Evolutionary conservation across 2,329 filamentous ascomycete genomes (phyloP).

Genomic region (Pseudocercospora crystallina): DNA sequence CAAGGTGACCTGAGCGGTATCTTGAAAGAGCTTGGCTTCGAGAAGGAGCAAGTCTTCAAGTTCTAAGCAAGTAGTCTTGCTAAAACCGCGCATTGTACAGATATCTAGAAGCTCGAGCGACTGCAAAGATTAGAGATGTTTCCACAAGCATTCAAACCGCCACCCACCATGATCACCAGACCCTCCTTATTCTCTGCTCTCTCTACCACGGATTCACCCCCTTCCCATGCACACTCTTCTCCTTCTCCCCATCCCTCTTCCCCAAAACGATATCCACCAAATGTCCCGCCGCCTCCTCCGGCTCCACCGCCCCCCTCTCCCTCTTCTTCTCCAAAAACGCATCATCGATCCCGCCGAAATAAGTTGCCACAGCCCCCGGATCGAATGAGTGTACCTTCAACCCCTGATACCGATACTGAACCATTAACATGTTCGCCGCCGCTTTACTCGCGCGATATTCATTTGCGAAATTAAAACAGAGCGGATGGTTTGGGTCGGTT

Average conservation of each 20-base stretch:
- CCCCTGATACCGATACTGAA: slow-evolving; percentile 27
- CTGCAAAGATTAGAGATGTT: not conserved
- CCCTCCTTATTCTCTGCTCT: no score
- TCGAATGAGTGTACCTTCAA: slow-evolving; percentile 42
- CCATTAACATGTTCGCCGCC: slow-evolving; percentile 42
- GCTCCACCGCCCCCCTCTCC: slow-evolving; percentile 38
- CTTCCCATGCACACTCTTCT: slow-evolving; percentile 8
- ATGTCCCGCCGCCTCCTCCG: slow-evolving; percentile 34
- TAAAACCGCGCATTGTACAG: slow-evolving; percentile 13
- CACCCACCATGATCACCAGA: no score
- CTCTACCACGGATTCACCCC: slow-evolving; percentile 16
- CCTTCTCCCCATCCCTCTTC: slow-evolving; percentile 35
- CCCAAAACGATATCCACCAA: slow-evolving; percentile 40
- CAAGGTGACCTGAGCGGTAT: slow-evolving; percentile 85
- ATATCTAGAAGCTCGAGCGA: slow-evolving; percentile 8
- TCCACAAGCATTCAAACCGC: no score
- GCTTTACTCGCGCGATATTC: slow-evolving; percentile 41
- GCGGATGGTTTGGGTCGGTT: slow-evolving; percentile 28
- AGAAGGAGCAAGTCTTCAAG: slow-evolving; percentile 92
- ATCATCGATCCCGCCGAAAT: slow-evolving; percentile 36
- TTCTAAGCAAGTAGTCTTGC: slow-evolving; percentile 58
- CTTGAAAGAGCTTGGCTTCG: slow-evolving; percentile 81
- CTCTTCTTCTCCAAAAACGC: not conserved
- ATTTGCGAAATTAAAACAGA: slow-evolving; percentile 29
- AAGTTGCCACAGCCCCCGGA: slow-evolving; percentile 40